A percentile compares a stretch with the other conserved stretches of the same genome.
These are phyloP conservation scores for Pezicula carpinea DNA, from an alignment of 2,329 filamentous ascomycete genomes.

Conservation along the genomic window DNA sequence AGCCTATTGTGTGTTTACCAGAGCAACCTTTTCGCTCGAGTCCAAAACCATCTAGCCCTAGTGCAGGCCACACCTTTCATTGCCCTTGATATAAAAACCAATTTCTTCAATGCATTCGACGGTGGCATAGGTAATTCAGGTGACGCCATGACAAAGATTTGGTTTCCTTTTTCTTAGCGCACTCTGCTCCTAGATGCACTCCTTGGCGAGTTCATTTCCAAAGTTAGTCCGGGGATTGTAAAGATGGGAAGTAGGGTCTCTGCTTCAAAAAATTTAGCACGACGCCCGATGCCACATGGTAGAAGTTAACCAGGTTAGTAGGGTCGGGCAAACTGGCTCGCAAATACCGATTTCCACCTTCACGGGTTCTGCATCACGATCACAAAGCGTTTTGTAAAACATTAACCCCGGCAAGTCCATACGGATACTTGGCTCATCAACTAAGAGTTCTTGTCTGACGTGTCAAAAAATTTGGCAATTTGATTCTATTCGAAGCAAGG, in stretches of 20 bases:
- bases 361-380: constrained; percentile 50
- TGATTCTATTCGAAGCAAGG: too few species aligned
- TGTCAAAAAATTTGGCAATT: too few species aligned
- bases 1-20: too few species aligned
- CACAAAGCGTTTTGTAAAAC: too few species aligned
- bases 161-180: constrained; percentile 59
- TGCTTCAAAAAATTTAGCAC: constrained; percentile 54
- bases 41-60: constrained; percentile 38
- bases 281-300: constrained; percentile 62
- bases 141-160: constrained; percentile 61
- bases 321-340: constrained; percentile 35
- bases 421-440: constrained; percentile 39
- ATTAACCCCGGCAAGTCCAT: too few species aligned
- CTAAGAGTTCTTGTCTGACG: too few species aligned
- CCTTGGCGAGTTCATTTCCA: constrained; percentile 46
- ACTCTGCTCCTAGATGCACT: constrained; percentile 51
- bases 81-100: constrained; percentile 45
- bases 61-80: constrained; percentile 44
- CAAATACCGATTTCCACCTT: constrained; percentile 58
- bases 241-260: constrained; percentile 47
- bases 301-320: constrained; percentile 55
- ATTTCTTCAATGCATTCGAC: constrained; percentile 50
- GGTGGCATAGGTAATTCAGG: constrained; percentile 56
- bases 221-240: constrained; percentile 48
- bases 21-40: too few species aligned